Evolutionary conservation across 495 filamentous ascomycete species (phyloP), one percentile per base, ranked within the genome.

Genomic region (Sabuloglossum arenarium): DNA sequence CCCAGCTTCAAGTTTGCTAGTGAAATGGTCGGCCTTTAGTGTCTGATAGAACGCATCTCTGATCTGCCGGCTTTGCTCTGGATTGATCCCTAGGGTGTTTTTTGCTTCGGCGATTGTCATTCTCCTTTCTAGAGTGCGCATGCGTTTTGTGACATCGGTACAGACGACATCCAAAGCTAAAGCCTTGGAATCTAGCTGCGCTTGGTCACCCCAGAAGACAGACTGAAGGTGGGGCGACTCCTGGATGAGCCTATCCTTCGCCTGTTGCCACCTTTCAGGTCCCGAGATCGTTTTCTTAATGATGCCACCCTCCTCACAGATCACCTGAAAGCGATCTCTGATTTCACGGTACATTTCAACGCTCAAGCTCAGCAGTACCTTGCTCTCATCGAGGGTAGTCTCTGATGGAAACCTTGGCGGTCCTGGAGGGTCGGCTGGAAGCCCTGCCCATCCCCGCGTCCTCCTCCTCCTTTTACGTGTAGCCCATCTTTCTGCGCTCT

Each of bases 401-500:
- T 90, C 86, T 6, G 84, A 88, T 0, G 83, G 83, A 63, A 84
- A 89, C 47, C 86, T 78, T 39, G 85, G 85, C 16, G 83, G 83
- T 19, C 75, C 77, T 4, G 81, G 80, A 23, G 81, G 81, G 67
- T 89, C 85, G 45, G 85, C 75, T 14, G 84, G 82, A 29, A 89
- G 62, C 6, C 82, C 82, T 37, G 79, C 82, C 75, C 77, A 86
- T 10, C 76, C 77, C 57, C 77, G 75, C 53, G 79, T 88, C 28
- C 82, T 78, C 21, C 84, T 77, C 14, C 85, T 76, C 39, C 86
- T 80, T 63, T 86, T 89, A 51, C 80, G 70, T 6, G 76, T 71
- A 11, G 71, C 69, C 74, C 80, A 81, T 43, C 74, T 72, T 59
- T 86, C 78, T 30, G 72, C 76, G 58, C 75, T 81, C 64, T 87